Percentiles rank a stretch among this genome's conserved stretches.
phyloP scores from a whole-genome alignment of 495 filamentous ascomycete species.

The Niebla homalea region DNA sequence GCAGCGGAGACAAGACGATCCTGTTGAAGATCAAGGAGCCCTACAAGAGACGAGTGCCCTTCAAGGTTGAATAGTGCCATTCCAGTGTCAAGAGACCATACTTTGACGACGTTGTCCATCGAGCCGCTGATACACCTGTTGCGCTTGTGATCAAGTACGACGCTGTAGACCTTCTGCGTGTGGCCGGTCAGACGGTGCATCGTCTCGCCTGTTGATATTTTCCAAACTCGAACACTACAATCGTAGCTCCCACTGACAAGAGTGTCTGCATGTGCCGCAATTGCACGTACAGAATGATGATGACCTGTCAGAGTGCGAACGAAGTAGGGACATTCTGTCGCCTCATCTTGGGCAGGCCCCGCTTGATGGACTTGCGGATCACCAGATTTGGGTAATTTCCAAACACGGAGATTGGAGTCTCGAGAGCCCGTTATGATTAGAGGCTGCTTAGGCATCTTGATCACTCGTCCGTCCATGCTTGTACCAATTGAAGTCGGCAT shows the following conservation, averaged over 20 bases:
- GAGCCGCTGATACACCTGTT: slow-evolving; percentile 95
- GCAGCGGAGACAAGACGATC: slow-evolving; percentile 89
- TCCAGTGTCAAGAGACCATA: slow-evolving; percentile 93
- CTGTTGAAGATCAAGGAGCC: slow-evolving; percentile 74
- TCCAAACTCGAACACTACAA: slow-evolving; percentile 91
- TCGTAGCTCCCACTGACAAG: slow-evolving; percentile 99
- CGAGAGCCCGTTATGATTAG: slow-evolving; percentile 96
- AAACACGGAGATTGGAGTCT: slow-evolving; percentile 87
- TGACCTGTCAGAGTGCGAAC: slow-evolving; percentile 78
- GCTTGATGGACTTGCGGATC: slow-evolving; percentile 64
- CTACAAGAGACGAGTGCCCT: slow-evolving; percentile 86
- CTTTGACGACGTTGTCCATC: slow-evolving; percentile 96
- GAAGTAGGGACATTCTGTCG: slow-evolving; percentile 79
- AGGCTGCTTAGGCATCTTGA: slow-evolving; percentile 83
- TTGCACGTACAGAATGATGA: slow-evolving; percentile 90
- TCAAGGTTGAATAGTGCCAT: slow-evolving; percentile 78
- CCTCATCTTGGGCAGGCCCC: slow-evolving; percentile 59
- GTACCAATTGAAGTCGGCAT: slow-evolving; percentile 69
- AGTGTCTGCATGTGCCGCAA: slow-evolving; percentile 88
- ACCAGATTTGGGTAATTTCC: slow-evolving; percentile 78
- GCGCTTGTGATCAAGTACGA: slow-evolving; percentile 82
- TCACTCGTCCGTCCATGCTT: slow-evolving; percentile 54
- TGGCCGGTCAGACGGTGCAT: slow-evolving; percentile 81
- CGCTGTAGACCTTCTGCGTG: slow-evolving; percentile 89
- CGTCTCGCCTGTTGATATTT: slow-evolving; percentile 88